Base-by-base conservation (phyloP, 805 yeast genomes). In the Yueomyces sinensis region DNA sequence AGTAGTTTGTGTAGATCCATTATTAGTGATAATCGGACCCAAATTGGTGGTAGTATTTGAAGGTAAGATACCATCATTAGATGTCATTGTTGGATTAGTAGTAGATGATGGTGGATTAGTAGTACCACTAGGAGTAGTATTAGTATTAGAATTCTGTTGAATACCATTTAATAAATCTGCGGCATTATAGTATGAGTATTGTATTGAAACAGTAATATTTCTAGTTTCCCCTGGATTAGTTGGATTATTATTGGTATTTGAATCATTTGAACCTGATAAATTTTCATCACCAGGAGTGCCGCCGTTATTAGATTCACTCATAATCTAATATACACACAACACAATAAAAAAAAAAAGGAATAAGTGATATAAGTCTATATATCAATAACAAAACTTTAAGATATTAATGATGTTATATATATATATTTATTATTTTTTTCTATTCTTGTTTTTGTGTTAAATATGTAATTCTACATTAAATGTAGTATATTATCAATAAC, bases 121-220 rank as follows among this genome's bases (percentile, higher is more conserved):
- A 13, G 17, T n/a, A 20, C 13, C 27, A 31, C n/a, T 19, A 22
- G 16, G 27, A 16, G 14, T 23, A 18, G 23, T 24, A 18, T 24
- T 22, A 7, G 34, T 30, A 11, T 28, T 17, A 15, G 28, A 17
- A n/a, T 24, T 27, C 3, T 33, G 29, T 9, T 44, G 42, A 7
- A 38, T 15, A 19, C 43, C 34, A 25, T 36, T 37, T 9, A 45
- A 45, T 13, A 41, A 39, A 19, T 20, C 24, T 20, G 24, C 24
- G 1, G 24, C 11, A 7, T 11, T 20, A 7, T 52, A 32, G 30
- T 47, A 48, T 2, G 58, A 51, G 32, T 53, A 53, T 24, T 53
- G 54, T 13, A 53, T 48, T 7, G 57, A 44, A 0, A 53, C 54
- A 3, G 55, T 52, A 15, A 53, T 47, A 35, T 49, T 44, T 31